phyloP scores from a whole-genome alignment of 2,329 filamentous ascomycete species.

The Monosporascus sp. region DNA sequence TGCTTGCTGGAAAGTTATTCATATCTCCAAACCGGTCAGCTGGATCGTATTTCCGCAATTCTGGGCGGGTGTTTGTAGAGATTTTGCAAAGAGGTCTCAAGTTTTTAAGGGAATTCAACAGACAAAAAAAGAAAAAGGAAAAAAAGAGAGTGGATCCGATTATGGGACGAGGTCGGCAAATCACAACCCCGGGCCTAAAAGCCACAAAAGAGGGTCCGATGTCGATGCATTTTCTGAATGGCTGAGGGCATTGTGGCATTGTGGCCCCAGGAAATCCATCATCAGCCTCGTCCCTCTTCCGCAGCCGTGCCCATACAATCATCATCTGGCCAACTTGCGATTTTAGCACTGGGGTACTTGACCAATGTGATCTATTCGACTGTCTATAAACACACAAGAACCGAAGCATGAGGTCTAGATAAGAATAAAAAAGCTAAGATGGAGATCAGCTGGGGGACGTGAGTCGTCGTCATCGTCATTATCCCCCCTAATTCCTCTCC shows the following conservation, averaged over 20 bases:
- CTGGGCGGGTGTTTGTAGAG: neutral
- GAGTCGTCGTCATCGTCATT: neutral
- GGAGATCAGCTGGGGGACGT: neutral
- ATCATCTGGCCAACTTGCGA: neutral
- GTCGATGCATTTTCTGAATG: neutral
- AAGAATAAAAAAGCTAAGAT: neutral
- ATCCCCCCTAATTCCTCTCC: neutral
- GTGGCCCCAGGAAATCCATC: neutral
- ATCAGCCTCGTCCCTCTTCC: neutral
- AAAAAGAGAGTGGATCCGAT: neutral
- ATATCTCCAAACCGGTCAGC: too few species aligned
- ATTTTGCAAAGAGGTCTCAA: neutral
- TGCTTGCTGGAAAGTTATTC: neutral
- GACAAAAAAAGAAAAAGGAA: neutral
- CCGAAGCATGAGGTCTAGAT: neutral
- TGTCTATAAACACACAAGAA: neutral
- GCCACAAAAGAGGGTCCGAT: neutral
- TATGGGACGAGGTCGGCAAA: too few species aligned
- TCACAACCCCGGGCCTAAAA: neutral
- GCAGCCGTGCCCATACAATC: neutral
- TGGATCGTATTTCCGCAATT: neutral
- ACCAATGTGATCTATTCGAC: neutral
- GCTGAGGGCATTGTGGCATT: too few species aligned
- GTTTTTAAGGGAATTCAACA: neutral
- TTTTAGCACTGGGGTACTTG: neutral